Conservation (phyloP, 768 basidiomycete genomes). For the Lactarius deliciosus region DNA sequence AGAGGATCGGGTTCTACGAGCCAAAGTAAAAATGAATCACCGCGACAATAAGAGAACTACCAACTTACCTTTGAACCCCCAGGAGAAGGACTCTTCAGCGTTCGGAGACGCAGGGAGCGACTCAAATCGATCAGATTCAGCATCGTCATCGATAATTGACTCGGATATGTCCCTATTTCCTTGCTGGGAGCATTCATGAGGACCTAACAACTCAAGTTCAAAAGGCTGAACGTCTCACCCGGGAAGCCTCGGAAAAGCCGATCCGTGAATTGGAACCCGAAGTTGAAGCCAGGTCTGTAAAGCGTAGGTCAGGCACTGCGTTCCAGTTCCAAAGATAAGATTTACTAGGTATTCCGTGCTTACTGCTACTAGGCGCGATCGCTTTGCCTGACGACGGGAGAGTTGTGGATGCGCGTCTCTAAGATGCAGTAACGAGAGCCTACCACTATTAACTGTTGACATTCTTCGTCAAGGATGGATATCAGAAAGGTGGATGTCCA, state of each 20-base stretch:
- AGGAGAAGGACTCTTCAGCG: not conserved
- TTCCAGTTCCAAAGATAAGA: not conserved
- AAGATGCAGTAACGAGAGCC: not conserved
- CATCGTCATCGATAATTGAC: not conserved
- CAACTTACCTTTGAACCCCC: constrained; percentile 11
- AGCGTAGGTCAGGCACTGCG: not conserved
- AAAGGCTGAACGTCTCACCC: not conserved
- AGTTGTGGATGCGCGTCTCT: not conserved
- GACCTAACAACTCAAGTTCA: not conserved
- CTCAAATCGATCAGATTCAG: constrained; percentile 20
- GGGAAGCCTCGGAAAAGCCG: not conserved
- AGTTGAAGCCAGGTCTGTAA: constrained; percentile 6
- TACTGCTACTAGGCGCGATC: not conserved
- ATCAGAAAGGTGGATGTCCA: constrained; percentile 7
- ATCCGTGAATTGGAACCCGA: not conserved
- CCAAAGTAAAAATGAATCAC: not conserved
- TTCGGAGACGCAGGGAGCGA: constrained; percentile 19
- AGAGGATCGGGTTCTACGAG: not conserved
- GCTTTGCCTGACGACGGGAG: not conserved
- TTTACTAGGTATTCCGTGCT: not conserved
- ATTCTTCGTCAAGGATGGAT: not conserved
- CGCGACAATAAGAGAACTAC: not conserved
- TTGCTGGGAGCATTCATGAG: not conserved
- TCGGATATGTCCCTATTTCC: not conserved
- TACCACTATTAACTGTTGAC: constrained; percentile 6